Evolutionary conservation across 345 rosid species (phyloP), one percentile per base, ranked within the genome.

Genomic region (Alliaria petiolata): DNA sequence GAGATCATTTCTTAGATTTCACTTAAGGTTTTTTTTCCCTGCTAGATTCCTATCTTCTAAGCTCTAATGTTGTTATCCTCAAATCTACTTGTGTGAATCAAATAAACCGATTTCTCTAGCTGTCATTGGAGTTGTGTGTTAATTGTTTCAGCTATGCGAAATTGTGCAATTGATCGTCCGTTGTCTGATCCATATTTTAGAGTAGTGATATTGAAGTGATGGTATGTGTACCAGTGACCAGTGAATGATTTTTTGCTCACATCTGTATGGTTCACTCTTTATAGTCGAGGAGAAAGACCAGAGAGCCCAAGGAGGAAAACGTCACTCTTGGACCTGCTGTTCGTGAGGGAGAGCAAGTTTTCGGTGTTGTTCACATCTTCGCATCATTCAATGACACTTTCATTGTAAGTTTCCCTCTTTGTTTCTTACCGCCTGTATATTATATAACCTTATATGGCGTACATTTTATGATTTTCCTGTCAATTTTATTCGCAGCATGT

Each of bases 341-440:
- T 20, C 81, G 86, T 16, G 96, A 89, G 12, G 98, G 93, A 30
- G 98, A 89, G 78, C 81, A 80, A 52, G 93, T 83, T 54, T 89
- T 92, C 26, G 96, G 96, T 8, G 88, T 86, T 9, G 95, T 85
- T 16, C 95, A 86, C 75, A 84, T 89, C 61, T 89, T 82, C 74
- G 95, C 95, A 0, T 89, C 92, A 0, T 89, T 89, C 78, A 89
- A 87, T 39, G 92, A 89, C 69, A 89, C 95, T 4, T 89, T 86
- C 81, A 89, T 89, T 33, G 95, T 87, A 63, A 82, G 65, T 2
- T 8, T 26, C 1, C 10, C n/a, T 55, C 43, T 19, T 53, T 45
- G 1, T n/a, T 11, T 20, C 16, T 46, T 8, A 19, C 3, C 1
- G 5, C 10, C 1, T 15, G 1, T 0, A n/a, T 46, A 4, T 31